A percentile compares a stretch with the other conserved stretches of the same genome.
phyloP scores from a whole-genome alignment of 1,284 basidiomycete species.

The Ceratobasidium sp. region DNA sequence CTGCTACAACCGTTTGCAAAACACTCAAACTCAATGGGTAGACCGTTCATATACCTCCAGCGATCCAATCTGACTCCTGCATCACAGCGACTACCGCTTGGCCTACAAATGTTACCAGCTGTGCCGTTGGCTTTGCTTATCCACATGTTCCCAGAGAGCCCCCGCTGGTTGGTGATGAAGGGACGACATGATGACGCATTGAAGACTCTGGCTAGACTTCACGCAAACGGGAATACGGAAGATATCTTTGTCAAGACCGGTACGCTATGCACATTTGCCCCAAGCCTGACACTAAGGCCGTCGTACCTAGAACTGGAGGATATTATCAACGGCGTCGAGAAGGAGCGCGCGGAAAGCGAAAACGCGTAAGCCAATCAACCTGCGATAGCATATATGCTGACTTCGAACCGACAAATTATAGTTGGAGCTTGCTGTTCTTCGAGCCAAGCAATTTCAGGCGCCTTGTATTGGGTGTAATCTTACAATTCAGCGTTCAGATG shows the following conservation, averaged over 20 bases:
- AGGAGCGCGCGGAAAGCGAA: slow-evolving; percentile 40
- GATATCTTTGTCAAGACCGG: slow-evolving; percentile 52
- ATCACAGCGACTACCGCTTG: slow-evolving; percentile 47
- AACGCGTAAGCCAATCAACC: slow-evolving; percentile 7
- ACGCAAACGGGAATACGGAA: slow-evolving; percentile 58
- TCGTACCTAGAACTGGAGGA: slow-evolving; percentile 55
- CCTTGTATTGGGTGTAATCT: slow-evolving; percentile 55
- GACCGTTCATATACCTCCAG: not conserved
- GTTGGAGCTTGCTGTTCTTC: slow-evolving; percentile 61
- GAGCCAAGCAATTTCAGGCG: slow-evolving; percentile 59
- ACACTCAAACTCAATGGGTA: slow-evolving; percentile 29
- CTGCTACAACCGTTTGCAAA: slow-evolving; percentile 48
- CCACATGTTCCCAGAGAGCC: slow-evolving; percentile 60
- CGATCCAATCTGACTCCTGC: not conserved
- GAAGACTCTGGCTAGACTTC: slow-evolving; percentile 58
- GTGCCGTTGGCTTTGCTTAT: slow-evolving; percentile 66
- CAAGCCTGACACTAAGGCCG: not conserved
- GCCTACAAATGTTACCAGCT: slow-evolving; percentile 55
- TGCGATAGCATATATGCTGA: slow-evolving; percentile 44
- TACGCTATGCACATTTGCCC: not conserved
- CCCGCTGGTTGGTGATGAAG: slow-evolving; percentile 67
- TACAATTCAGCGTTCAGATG: slow-evolving; percentile 58
- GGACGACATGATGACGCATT: slow-evolving; percentile 59
- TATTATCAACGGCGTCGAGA: slow-evolving; percentile 52
- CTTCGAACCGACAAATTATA: slow-evolving; percentile 4